Base-by-base conservation (phyloP, 2,329 filamentous ascomycete genomes). In the Neurospora sp. region DNA sequence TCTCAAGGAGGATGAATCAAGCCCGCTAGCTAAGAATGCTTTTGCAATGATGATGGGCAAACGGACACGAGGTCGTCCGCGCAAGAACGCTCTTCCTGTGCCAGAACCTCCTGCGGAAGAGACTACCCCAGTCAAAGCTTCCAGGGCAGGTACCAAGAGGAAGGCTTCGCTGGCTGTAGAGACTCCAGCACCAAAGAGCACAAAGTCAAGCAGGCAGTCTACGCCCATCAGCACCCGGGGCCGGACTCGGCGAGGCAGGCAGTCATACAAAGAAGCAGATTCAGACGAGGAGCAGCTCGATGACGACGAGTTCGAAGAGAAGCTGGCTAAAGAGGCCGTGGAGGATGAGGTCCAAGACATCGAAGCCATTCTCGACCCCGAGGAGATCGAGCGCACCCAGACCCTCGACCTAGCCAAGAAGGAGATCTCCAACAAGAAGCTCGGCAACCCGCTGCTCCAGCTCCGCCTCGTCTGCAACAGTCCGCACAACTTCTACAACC, bases 401-500 rank as follows among this genome's bases (percentile, higher is more conserved):
- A 93, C 89, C 0, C 84, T 95, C 0, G 90, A 92, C 8, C 82
- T 93, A 70, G 94, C 93, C 0, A 96, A 88, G 90, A 85, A 75
- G 69, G 92, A 97, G 78, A 92, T 98, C n/a, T 84, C 89, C 3
- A 87, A 88, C 62, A 98, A 98, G 82, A 97, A 97, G 77, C 85
- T 98, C 1, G 94, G 96, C 66, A 99, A 99, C 74, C 92, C 93
- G 0, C 82, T 98, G 23, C 93, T 97, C 84, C 96, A 99, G 78
- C 87, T 97, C 3, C 91, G 96, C 0, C 86, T 97, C 0, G 93
- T 92, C 11, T 98, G 96, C 80, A 97, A 99, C 79, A 92, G 89
- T 0, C 96, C 96, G 0, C 94, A 97, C 80, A 97, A 97, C 77
- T 98, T 99, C 79, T 98, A 97, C 81, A 96, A 93, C 77, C 95